Evolutionary conservation across 208 protist genomes (phyloP).

Genomic region (Crithidia thermophila): DNA sequence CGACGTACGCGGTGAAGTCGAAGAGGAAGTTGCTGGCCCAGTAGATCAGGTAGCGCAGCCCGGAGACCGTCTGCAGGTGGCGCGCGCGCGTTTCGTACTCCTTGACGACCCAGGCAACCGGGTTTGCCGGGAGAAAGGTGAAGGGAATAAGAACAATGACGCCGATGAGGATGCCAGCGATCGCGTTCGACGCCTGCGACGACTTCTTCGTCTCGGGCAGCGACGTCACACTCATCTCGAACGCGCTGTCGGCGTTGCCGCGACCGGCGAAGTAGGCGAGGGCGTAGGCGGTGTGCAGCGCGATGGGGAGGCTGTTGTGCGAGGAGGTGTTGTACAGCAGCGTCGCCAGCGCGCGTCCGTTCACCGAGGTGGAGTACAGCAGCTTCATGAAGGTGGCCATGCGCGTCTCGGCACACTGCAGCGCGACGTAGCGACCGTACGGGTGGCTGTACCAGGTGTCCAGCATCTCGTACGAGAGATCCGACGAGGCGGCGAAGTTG

Average conservation of each 20-base stretch:
- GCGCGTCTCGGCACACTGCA: slow-evolving; percentile 34
- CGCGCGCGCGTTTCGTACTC: slow-evolving; percentile 70
- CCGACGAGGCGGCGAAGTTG: slow-evolving; percentile 25
- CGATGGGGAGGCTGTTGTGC: slow-evolving; percentile 36
- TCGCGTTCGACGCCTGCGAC: slow-evolving; percentile 4
- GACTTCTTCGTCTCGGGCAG: slow-evolving; percentile 15
- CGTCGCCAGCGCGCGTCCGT: slow-evolving; percentile 4
- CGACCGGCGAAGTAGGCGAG: slow-evolving; percentile 27
- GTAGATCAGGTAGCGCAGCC: slow-evolving; percentile 63
- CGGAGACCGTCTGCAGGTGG: slow-evolving; percentile 83
- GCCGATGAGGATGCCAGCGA: slow-evolving; percentile 39
- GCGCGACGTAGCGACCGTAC: slow-evolving; percentile 25
- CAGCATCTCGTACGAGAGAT: slow-evolving; percentile 34
- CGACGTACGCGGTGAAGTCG: slow-evolving; percentile 49
- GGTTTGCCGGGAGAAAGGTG: slow-evolving; percentile 66
- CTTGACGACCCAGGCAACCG: slow-evolving; percentile 75
- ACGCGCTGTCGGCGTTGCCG: slow-evolving; percentile 11
- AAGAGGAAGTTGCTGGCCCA: slow-evolving; percentile 77
- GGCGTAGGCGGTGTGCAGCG: slow-evolving; percentile 20
- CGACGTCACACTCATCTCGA: slow-evolving; percentile 24
- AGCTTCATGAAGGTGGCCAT: slow-evolving; percentile 5
- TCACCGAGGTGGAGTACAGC: slow-evolving; percentile 25
- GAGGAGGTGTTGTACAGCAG: slow-evolving; percentile 54
- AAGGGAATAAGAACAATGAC: slow-evolving; percentile 72
- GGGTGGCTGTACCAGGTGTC: slow-evolving; percentile 43